These are phyloP conservation scores for Wolfiporia cocos DNA, from an alignment of 1,284 basidiomycete genomes.

Conservation along the genomic window DNA sequence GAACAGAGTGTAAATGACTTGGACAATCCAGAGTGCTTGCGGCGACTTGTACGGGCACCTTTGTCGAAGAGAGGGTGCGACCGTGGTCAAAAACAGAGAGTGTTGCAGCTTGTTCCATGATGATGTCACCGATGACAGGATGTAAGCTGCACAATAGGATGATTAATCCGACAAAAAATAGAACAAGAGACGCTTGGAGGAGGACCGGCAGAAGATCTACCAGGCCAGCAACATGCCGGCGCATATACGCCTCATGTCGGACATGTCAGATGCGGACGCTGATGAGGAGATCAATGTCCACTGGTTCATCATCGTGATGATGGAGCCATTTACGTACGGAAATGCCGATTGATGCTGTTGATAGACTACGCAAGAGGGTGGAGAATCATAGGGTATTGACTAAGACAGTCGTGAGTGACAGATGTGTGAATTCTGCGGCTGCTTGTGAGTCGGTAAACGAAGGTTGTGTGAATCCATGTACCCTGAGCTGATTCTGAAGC, in stretches of 20 bases:
- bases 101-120: too few relatives aligned
- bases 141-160: slow-evolving; percentile 16
- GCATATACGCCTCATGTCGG: background rate
- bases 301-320: background rate
- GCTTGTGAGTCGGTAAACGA: background rate
- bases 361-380: background rate
- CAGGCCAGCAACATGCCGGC: slow-evolving; percentile 21
- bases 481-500: too few relatives aligned
- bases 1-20: too few relatives aligned
- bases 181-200: slow-evolving; percentile 20
- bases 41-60: too few relatives aligned
- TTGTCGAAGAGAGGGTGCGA: too few relatives aligned
- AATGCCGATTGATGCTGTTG: background rate
- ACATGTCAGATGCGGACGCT: background rate
- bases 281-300: background rate
- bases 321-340: background rate
- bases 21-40: too few relatives aligned
- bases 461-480: background rate
- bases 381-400: background rate
- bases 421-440: background rate
- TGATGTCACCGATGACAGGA: background rate
- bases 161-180: slow-evolving; percentile 20
- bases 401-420: background rate
- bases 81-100: too few relatives aligned
- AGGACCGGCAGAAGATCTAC: slow-evolving; percentile 23